Evolutionary conservation across 1,284 basidiomycete genomes (phyloP).

Genomic region (Entoloma clypeatum): DNA sequence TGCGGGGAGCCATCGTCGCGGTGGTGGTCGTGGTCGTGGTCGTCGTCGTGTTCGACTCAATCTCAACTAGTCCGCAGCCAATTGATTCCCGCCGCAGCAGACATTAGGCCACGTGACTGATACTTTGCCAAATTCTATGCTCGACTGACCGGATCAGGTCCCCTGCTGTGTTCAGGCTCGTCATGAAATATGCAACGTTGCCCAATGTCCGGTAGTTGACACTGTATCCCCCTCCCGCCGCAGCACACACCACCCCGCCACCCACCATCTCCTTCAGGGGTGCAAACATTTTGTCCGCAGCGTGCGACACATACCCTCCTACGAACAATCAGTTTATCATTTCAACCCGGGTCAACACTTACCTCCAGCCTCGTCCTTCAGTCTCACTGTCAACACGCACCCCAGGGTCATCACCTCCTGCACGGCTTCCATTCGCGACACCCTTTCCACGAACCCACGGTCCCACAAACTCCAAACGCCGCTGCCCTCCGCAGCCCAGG

Average conservation of each 20-base stretch:
- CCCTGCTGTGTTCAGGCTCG: constrained; percentile 73
- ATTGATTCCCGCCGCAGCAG: too few species aligned
- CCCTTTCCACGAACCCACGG: constrained; percentile 58
- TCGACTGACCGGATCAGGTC: constrained; percentile 56
- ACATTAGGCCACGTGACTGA: background rate
- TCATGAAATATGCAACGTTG: constrained; percentile 94
- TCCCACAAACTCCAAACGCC: constrained; percentile 89
- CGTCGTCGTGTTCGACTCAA: background rate
- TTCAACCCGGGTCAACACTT: constrained; percentile 23
- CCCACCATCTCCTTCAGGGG: constrained; percentile 32
- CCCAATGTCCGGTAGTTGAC: constrained; percentile 90
- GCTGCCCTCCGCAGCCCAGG: constrained; percentile 15
- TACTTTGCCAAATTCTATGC: constrained; percentile 48
- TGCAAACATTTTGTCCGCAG: constrained; percentile 60
- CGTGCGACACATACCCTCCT: constrained; percentile 74
- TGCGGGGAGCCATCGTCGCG: constrained; percentile 12
- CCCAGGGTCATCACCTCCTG: constrained; percentile 85
- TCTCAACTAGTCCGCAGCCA: too few species aligned
- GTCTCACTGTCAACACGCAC: constrained; percentile 80
- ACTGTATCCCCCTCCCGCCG: constrained; percentile 59
- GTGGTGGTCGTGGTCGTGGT: constrained; percentile 8
- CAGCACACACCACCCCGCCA: constrained; percentile 37
- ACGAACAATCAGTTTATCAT: constrained; percentile 3
- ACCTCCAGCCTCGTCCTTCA: constrained; percentile 62
- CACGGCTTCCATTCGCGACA: constrained; percentile 61